Evolutionary conservation across 1,139 yeast genomes (phyloP).

Genomic region (Kazachstania sp.): DNA sequence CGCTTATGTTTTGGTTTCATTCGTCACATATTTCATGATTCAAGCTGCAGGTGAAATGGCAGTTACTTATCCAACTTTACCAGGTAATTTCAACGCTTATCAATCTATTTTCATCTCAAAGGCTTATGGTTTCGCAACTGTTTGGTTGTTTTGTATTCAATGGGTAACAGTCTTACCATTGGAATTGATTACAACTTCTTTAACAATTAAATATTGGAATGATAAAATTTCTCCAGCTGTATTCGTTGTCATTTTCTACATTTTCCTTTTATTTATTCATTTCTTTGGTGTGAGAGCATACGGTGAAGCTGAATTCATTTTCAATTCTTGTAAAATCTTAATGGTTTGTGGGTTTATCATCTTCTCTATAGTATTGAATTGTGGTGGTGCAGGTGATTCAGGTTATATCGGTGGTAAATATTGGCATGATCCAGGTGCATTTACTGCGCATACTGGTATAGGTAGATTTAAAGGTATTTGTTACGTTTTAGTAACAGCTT

Average conservation of each 20-base stretch:
- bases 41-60: conserved; percentile 80
- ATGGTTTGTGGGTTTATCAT: conserved; percentile 59
- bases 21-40: conserved; percentile 62
- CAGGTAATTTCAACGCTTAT: conserved; percentile 71
- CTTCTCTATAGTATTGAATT: conserved; percentile 47
- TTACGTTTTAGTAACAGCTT: conserved; percentile 71
- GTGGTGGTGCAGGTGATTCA: conserved; percentile 57
- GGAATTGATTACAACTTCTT: conserved; percentile 69
- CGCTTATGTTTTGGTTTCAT: conserved; percentile 58
- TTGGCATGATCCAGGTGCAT: conserved; percentile 57
- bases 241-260: conserved; percentile 53
- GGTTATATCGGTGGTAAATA: conserved; percentile 54
- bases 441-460: conserved; percentile 15
- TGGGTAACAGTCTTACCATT: conserved; percentile 74
- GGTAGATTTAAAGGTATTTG: conserved; percentile 64
- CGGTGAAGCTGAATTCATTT: conserved; percentile 64
- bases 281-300: conserved; percentile 59
- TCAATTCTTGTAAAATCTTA: conserved; percentile 47
- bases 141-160: conserved; percentile 72
- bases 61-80: conserved; percentile 60
- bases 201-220: conserved; percentile 63
- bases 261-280: conserved; percentile 46
- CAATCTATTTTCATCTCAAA: conserved; percentile 56
- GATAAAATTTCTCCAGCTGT: conserved; percentile 50
- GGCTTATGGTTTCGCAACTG: conserved; percentile 73